Evolutionary conservation across 2,329 filamentous ascomycete genomes (phyloP), one percentile per base, ranked within the genome.

Genomic region (Sporothrix mexicana): DNA sequence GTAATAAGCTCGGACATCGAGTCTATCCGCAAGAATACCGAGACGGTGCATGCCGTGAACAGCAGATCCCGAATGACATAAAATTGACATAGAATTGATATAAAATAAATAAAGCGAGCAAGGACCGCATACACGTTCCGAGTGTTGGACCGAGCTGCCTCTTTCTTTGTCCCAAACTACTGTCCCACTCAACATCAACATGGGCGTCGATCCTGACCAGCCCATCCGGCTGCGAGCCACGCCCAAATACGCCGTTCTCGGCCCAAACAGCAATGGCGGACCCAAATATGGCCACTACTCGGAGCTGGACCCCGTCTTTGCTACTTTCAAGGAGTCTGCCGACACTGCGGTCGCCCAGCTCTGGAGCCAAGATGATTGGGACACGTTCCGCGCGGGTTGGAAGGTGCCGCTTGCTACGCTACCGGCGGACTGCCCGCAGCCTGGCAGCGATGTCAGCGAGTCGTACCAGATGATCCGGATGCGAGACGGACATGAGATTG

Each of bases 261-360:
- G 79, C 68, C 73, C 77, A 17, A 70, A 76, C 75, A 81, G 79
- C 79, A 79, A 78, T 66, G 80, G 81, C 1, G 74, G 80, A 6
- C 79, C 79, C 53, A 81, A 79, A 69, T 76, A 83, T 69, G 79
- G 80, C 67, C 80, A 82, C 72, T 78, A 80, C 59, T 78, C 79
- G 49, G 73, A 78, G 72, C 77, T 79, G 17, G 80, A 80, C 45
- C 78, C 80, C 1, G 77, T 77, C 5, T 81, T 81, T 73, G 75
- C 77, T 17, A 74, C 74, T 6, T 69, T 77, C 23, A 80, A 82
- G 67, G 69, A 73, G 6, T 76, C 74, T 10, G 76, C 79, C 57
- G 77, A 78, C 12, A 76, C 76, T 15, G 74, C 73, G n/a, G 75
- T 80, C 10, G 77, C 78, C 1, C 59, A 72, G 0, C 69, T 81